A percentile compares a stretch with the other conserved stretches of the same genome.
These are phyloP conservation scores for Cladosporium sp. DNA, from an alignment of 2,329 filamentous ascomycete species.

Conservation along the genomic window DNA sequence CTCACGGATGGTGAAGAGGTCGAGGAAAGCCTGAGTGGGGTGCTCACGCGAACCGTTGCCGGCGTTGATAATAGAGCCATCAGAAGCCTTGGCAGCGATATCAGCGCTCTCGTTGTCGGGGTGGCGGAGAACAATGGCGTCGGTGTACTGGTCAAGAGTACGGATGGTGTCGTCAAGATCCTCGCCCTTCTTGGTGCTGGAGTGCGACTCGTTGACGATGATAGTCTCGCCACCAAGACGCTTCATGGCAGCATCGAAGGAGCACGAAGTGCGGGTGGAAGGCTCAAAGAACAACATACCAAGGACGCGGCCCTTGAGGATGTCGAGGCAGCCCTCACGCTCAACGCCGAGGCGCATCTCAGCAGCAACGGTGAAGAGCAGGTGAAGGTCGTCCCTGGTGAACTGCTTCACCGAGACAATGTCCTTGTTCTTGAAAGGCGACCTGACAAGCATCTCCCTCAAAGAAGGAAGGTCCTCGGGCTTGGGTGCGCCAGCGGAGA, in stretches of 20 bases:
- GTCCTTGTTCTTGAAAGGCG: slow-evolving; percentile 85
- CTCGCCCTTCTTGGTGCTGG: slow-evolving; percentile 93
- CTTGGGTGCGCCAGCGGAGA: slow-evolving; percentile 32
- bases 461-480: slow-evolving; percentile 59
- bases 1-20: slow-evolving; percentile 97
- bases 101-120: slow-evolving; percentile 80
- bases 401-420: slow-evolving; percentile 93
- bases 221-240: slow-evolving; percentile 88
- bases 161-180: slow-evolving; percentile 89
- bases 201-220: slow-evolving; percentile 77
- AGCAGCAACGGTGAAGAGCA: slow-evolving; percentile 93
- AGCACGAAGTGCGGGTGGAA: slow-evolving; percentile 90
- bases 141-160: slow-evolving; percentile 90
- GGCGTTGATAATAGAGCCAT: slow-evolving; percentile 93
- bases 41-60: slow-evolving; percentile 96
- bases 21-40: slow-evolving; percentile 94
- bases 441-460: slow-evolving; percentile 72
- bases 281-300: slow-evolving; percentile 98
- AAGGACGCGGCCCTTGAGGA: slow-evolving; percentile 82
- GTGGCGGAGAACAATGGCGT: slow-evolving; percentile 94
- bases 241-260: slow-evolving; percentile 98
- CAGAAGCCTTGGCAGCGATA: slow-evolving; percentile 81
- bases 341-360: slow-evolving; percentile 97
- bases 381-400: slow-evolving; percentile 80
- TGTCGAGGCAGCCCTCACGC: slow-evolving; percentile 82